These are phyloP conservation scores for Metschnikowia lochheadii DNA, from an alignment of 805 yeast species.

Conservation along the genomic window DNA sequence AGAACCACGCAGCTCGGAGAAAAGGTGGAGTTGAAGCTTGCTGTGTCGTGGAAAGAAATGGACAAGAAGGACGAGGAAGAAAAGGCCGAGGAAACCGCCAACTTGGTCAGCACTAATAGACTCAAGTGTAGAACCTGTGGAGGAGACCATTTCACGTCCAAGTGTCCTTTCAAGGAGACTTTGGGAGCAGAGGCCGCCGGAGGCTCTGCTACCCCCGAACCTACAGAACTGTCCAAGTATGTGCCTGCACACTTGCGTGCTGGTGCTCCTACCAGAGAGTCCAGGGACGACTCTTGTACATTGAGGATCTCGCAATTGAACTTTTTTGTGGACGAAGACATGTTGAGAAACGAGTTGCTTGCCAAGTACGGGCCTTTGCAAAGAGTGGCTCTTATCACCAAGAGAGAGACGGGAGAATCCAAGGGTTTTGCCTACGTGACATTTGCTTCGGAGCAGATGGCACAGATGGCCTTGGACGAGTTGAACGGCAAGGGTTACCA, in stretches of 20 bases:
- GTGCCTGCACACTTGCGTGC: constrained; percentile 45
- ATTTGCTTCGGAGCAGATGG: constrained; percentile 61
- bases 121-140: constrained; percentile 86
- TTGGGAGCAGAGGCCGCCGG: constrained; percentile 55
- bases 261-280: constrained; percentile 42
- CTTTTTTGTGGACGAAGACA: constrained; percentile 76
- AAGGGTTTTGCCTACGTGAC: constrained; percentile 95
- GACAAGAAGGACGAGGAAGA: constrained; percentile 68
- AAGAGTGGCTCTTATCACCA: constrained; percentile 81
- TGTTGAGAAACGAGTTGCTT: constrained; percentile 68
- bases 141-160: constrained; percentile 88
- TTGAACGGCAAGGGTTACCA: constrained; percentile 91
- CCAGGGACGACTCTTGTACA: constrained; percentile 81
- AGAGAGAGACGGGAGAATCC: constrained; percentile 89
- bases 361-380: constrained; percentile 61
- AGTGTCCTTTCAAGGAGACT: constrained; percentile 94
- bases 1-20: constrained; percentile 89
- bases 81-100: constrained; percentile 43
- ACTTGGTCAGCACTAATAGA: constrained; percentile 37
- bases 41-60: constrained; percentile 71
- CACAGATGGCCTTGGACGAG: constrained; percentile 69
- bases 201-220: constrained; percentile 27
- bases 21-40: constrained; percentile 68
- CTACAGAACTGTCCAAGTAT: constrained; percentile 28
- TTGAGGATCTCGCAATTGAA: constrained; percentile 89